Conservation (phyloP, 345 rosid genomes). For the Eucalyptus pauciflora region DNA sequence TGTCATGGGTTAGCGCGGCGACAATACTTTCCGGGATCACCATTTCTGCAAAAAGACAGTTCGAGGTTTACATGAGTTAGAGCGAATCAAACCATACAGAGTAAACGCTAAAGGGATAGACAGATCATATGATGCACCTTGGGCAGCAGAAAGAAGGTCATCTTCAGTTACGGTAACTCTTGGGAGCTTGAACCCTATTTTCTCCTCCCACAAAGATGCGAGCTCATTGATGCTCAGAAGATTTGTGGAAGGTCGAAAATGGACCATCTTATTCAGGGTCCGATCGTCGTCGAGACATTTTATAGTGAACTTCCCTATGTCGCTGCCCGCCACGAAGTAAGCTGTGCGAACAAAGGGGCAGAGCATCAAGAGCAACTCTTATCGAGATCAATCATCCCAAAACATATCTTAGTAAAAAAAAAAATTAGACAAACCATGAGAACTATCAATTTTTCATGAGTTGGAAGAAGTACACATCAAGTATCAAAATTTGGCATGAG, state of each 20-base stretch:
- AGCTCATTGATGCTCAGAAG: conserved; percentile 49
- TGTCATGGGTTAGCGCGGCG: conserved; percentile 61
- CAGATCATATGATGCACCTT: conserved; percentile 14
- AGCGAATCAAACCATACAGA: not conserved
- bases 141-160: conserved; percentile 35
- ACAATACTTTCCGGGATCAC: conserved; percentile 45
- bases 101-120: not conserved
- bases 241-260: conserved; percentile 44
- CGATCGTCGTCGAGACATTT: conserved; percentile 33
- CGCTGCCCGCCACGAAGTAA: conserved; percentile 50
- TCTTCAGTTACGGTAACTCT: conserved; percentile 27
- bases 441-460: not conserved
- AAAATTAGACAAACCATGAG: not conserved
- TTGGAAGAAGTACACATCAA: too few relatives aligned
- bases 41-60: conserved; percentile 19
- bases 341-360: conserved; percentile 9
- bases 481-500: too few relatives aligned
- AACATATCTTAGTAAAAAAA: not conserved
- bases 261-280: conserved; percentile 40
- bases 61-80: not conserved
- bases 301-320: conserved; percentile 60
- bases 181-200: conserved; percentile 35
- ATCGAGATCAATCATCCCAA: not conserved
- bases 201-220: conserved; percentile 54
- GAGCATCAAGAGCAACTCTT: not conserved